These are phyloP conservation scores for Pseudogymnoascus sp. DNA, from an alignment of 2,329 filamentous ascomycete genomes.

Conservation along the genomic window DNA sequence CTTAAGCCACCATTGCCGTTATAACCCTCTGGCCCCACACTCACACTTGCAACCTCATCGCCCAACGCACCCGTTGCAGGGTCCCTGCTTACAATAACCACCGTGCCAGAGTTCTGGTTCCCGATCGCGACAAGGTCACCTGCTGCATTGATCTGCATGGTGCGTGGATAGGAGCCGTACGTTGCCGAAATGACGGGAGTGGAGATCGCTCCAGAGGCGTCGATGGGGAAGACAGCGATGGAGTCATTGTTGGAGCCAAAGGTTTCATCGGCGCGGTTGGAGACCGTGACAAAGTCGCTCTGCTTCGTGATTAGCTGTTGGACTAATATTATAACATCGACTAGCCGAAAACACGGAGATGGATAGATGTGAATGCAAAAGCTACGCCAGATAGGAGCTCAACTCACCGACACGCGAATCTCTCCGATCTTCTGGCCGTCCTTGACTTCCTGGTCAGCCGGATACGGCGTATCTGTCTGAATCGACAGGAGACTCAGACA, in stretches of 20 bases:
- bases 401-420: slow-evolving; percentile 34
- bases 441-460: slow-evolving; percentile 35
- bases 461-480: slow-evolving; percentile 41
- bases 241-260: slow-evolving; percentile 43
- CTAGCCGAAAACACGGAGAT: neutral
- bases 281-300: slow-evolving; percentile 50
- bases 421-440: slow-evolving; percentile 46
- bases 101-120: slow-evolving; percentile 34
- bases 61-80: slow-evolving; percentile 34
- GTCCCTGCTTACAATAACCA: slow-evolving; percentile 36
- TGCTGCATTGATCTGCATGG: slow-evolving; percentile 37
- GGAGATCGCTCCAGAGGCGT: slow-evolving; percentile 30
- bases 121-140: slow-evolving; percentile 38
- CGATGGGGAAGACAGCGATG: slow-evolving; percentile 33
- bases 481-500: slow-evolving; percentile 41
- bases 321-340: neutral
- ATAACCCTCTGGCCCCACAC: slow-evolving; percentile 35
- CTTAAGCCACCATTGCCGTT: slow-evolving; percentile 42
- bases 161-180: slow-evolving; percentile 38
- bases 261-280: slow-evolving; percentile 54
- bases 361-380: neutral
- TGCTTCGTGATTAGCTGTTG: slow-evolving; percentile 11
- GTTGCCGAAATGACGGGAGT: slow-evolving; percentile 36
- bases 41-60: slow-evolving; percentile 33
- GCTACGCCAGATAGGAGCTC: neutral